A percentile compares a stretch with the other conserved stretches of the same genome.
Evolutionary conservation across 139 green algal species (phyloP).

Genomic region (Tetradesmus lagerheimii): DNA sequence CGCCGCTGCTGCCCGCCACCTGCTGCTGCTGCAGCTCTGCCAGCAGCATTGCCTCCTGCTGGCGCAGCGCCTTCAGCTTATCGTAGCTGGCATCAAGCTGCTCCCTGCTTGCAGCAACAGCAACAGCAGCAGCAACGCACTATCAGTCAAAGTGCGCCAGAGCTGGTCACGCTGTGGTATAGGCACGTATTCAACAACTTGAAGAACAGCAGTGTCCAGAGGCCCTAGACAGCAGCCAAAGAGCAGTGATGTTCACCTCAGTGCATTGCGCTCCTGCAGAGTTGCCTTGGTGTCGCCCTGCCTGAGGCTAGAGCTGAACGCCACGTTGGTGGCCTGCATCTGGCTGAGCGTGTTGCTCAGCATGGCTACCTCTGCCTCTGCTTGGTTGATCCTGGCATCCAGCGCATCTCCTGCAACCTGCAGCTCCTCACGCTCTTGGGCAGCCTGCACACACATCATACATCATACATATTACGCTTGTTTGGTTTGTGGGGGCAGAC

Average conservation of each 20-base stretch:
- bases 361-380: constrained; percentile 61
- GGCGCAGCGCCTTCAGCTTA: neutral
- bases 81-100: constrained; percentile 37
- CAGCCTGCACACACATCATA: constrained; percentile 64
- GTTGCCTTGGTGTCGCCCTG: constrained; percentile 55
- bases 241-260: constrained; percentile 45
- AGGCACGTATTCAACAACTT: no score
- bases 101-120: constrained; percentile 29
- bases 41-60: constrained; percentile 22
- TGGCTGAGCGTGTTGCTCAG: constrained; percentile 77
- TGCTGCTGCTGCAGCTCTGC: constrained; percentile 43
- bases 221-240: neutral
- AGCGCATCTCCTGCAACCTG: constrained; percentile 73
- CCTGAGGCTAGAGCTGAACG: constrained; percentile 63
- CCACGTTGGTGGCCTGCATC: constrained; percentile 72
- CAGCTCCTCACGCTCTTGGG: constrained; percentile 88
- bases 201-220: no score
- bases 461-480: no score
- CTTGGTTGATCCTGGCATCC: constrained; percentile 70
- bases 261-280: constrained; percentile 54
- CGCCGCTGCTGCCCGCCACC: constrained; percentile 43
- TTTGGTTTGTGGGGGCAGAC: no score
- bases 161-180: no score
- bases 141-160: no score
- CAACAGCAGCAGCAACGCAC: constrained; percentile 43